A percentile compares a stretch with the other conserved stretches of the same genome.
phyloP scores from a whole-genome alignment of 2,329 filamentous ascomycete genomes.

The Didymella glomerata region DNA sequence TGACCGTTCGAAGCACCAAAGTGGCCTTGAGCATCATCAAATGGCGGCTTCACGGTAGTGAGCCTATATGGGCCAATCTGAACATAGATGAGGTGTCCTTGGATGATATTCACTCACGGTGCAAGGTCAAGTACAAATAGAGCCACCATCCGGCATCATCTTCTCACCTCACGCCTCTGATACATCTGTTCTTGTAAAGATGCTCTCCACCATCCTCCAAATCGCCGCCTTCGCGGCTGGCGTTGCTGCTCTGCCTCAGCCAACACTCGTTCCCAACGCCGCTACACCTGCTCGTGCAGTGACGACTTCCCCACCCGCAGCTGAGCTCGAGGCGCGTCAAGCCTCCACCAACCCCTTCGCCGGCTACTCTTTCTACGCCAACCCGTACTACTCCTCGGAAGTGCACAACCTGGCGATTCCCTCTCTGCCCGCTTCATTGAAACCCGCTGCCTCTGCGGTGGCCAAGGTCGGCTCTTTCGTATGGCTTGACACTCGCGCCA shows the following conservation, averaged over 20 bases:
- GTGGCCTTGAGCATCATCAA: conserved; percentile 1
- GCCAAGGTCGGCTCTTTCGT: conserved; percentile 62
- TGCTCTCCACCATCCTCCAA: conserved; percentile 33
- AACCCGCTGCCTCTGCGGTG: conserved; percentile 59
- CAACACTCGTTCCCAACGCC: conserved; percentile 23
- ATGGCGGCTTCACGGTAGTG: conserved; percentile 5
- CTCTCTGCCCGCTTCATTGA: conserved; percentile 64
- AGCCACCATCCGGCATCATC: neutral
- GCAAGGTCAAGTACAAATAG: conserved; percentile 11
- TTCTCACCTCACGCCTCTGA: neutral
- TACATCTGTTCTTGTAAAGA: neutral
- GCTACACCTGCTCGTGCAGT: conserved; percentile 23
- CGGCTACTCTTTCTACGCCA: conserved; percentile 61
- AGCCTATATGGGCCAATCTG: conserved; percentile 6
- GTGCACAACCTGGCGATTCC: conserved; percentile 67
- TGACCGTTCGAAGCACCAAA: neutral
- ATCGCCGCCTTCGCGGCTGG: conserved; percentile 36
- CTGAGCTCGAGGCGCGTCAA: conserved; percentile 23
- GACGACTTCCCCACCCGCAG: conserved; percentile 26
- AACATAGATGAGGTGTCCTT: conserved; percentile 8
- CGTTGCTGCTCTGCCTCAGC: conserved; percentile 34
- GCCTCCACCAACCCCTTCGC: conserved; percentile 62
- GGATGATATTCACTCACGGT: neutral
- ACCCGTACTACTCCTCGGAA: conserved; percentile 63
- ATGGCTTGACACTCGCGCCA: conserved; percentile 62